Evolutionary conservation across 1,284 basidiomycete species (phyloP).

Genomic region (Ceratobasidium theobromae): DNA sequence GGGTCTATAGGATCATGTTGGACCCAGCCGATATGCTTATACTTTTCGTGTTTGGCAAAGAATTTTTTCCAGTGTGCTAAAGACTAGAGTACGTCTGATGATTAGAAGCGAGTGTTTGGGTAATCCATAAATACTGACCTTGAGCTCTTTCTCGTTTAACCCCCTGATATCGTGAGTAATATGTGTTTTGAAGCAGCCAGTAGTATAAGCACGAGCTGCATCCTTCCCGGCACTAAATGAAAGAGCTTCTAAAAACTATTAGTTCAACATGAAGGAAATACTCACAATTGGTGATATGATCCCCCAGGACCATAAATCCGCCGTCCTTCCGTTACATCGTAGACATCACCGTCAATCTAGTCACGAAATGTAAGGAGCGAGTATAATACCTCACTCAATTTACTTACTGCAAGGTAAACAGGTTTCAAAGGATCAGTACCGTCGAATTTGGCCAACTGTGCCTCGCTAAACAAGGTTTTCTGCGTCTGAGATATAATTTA

Average conservation of each 20-base stretch:
- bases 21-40: slow-evolving; percentile 74
- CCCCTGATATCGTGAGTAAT: slow-evolving; percentile 88
- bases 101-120: neutral
- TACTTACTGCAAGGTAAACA: slow-evolving; percentile 79
- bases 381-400: slow-evolving; percentile 36
- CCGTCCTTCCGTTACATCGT: slow-evolving; percentile 78
- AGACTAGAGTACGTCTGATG: neutral
- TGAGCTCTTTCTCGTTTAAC: slow-evolving; percentile 67
- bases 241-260: slow-evolving; percentile 17
- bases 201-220: slow-evolving; percentile 86
- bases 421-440: slow-evolving; percentile 70
- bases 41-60: slow-evolving; percentile 77
- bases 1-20: slow-evolving; percentile 75
- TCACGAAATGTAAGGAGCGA: neutral
- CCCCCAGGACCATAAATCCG: slow-evolving; percentile 89
- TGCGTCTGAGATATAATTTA: slow-evolving; percentile 48
- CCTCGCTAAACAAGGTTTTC: slow-evolving; percentile 73
- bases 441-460: slow-evolving; percentile 69
- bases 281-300: slow-evolving; percentile 77
- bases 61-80: slow-evolving; percentile 86
- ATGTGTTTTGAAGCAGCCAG: slow-evolving; percentile 89
- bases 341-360: slow-evolving; percentile 89
- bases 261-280: slow-evolving; percentile 35
- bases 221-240: slow-evolving; percentile 75
- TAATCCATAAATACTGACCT: slow-evolving; percentile 49